phyloP scores from a whole-genome alignment of 2,329 filamentous ascomycete genomes.

The Sclerotinia sclerotiorum region DNA sequence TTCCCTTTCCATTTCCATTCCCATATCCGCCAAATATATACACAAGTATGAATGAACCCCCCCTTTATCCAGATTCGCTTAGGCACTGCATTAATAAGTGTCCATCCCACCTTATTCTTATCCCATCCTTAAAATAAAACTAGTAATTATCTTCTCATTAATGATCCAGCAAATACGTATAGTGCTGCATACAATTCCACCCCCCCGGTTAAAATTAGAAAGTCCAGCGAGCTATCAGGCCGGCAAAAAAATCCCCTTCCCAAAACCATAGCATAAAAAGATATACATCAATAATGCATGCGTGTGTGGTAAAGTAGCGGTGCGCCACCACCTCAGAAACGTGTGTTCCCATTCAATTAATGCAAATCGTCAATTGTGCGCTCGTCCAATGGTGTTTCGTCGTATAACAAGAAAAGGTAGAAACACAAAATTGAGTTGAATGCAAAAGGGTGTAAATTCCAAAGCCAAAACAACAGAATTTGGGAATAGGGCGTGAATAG shows the following conservation, averaged over 20 bases:
- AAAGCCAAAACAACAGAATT: slow-evolving; percentile 11
- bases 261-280: slow-evolving; percentile 14
- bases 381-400: slow-evolving; percentile 10
- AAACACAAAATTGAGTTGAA: slow-evolving; percentile 8
- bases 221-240: slow-evolving; percentile 6
- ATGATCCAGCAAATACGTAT: background rate
- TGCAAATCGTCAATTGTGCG: slow-evolving; percentile 14
- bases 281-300: slow-evolving; percentile 17
- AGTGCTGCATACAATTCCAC: slow-evolving; percentile 8
- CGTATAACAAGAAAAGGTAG: slow-evolving; percentile 13
- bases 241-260: background rate
- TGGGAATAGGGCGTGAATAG: slow-evolving; percentile 12
- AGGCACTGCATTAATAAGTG: background rate
- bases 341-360: slow-evolving; percentile 16
- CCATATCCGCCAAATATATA: slow-evolving; percentile 16
- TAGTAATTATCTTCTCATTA: slow-evolving; percentile 19
- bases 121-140: slow-evolving; percentile 14
- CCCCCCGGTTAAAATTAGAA: background rate
- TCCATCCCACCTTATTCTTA: background rate
- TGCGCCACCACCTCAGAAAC: background rate
- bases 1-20: background rate
- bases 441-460: slow-evolving; percentile 2
- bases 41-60: slow-evolving; percentile 2
- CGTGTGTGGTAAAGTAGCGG: background rate
- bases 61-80: background rate